These are phyloP conservation scores for Crataegus laevigata DNA, from an alignment of 306 rosid species.

Conservation along the genomic window DNA sequence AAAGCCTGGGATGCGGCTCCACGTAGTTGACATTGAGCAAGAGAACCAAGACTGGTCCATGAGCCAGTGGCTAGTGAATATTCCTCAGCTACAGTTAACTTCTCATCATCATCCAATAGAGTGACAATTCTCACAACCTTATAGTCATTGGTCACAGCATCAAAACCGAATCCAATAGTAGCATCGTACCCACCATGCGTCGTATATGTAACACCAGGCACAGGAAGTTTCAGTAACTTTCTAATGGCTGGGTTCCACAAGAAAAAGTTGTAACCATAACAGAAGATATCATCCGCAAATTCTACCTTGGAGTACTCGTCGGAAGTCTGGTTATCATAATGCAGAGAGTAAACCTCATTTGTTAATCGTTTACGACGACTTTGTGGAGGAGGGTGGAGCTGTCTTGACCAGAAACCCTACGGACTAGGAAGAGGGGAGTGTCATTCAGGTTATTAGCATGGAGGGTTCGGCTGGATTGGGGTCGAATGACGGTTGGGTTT, in stretches of 20 bases:
- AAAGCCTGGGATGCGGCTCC: background rate
- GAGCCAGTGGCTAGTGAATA: background rate
- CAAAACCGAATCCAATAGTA: background rate
- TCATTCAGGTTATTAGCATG: no score
- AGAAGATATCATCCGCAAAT: no score
- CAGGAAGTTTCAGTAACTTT: background rate
- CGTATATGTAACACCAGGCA: background rate
- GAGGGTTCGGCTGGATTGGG: no score
- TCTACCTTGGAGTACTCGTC: background rate
- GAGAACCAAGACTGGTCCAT: background rate
- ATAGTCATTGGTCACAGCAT: background rate
- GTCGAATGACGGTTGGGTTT: no score
- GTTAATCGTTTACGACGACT: background rate
- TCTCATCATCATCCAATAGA: background rate
- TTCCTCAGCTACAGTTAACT: background rate
- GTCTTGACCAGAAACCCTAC: background rate
- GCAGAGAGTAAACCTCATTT: background rate
- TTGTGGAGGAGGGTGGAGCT: background rate
- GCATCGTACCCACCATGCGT: background rate
- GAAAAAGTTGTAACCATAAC: background rate
- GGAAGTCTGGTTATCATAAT: background rate
- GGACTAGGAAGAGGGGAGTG: background rate
- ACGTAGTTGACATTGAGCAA: background rate
- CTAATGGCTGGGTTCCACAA: background rate
- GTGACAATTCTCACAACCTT: background rate